A percentile compares a stretch with the other conserved stretches of the same genome.
Evolutionary conservation across 176 grass and related monocot genomes (phyloP).

Genomic region (Oryza brachyantha): DNA sequence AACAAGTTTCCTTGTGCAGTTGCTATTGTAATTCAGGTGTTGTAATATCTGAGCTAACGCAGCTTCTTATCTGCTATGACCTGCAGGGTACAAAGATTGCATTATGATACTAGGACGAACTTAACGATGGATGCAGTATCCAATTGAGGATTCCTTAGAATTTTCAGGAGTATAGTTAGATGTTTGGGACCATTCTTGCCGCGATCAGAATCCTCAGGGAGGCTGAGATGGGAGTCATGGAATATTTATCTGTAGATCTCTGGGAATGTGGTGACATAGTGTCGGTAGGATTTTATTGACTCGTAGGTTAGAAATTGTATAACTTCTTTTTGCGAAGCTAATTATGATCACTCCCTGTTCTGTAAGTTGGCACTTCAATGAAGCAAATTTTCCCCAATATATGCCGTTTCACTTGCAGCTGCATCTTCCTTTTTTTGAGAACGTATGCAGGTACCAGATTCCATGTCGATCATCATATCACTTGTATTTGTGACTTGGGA

Average conservation of each 20-base stretch:
- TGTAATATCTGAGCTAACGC: neutral
- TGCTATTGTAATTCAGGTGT: neutral
- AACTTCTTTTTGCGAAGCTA: neutral
- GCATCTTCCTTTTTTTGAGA: too few species aligned
- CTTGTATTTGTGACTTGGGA: neutral
- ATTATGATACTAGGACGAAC: neutral
- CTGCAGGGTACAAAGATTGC: neutral
- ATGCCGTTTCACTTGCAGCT: too few species aligned
- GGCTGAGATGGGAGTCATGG: too few species aligned
- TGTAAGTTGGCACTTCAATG: neutral
- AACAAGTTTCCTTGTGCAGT: neutral
- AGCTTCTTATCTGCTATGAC: neutral
- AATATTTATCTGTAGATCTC: neutral
- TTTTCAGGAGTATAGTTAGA: neutral
- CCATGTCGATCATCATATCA: neutral
- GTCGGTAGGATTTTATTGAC: neutral
- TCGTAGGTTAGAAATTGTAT: neutral
- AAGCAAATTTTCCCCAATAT: neutral
- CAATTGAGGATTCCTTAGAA: neutral
- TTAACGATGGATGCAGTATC: too few species aligned
- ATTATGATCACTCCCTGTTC: neutral
- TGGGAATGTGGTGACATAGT: neutral
- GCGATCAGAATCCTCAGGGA: neutral
- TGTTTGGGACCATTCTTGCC: neutral
- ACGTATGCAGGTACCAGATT: neutral